Evolutionary conservation across 192 early-diverging fungal species (phyloP), one percentile per base, ranked within the genome.

Genomic region (Entophlyctis luteolus): DNA sequence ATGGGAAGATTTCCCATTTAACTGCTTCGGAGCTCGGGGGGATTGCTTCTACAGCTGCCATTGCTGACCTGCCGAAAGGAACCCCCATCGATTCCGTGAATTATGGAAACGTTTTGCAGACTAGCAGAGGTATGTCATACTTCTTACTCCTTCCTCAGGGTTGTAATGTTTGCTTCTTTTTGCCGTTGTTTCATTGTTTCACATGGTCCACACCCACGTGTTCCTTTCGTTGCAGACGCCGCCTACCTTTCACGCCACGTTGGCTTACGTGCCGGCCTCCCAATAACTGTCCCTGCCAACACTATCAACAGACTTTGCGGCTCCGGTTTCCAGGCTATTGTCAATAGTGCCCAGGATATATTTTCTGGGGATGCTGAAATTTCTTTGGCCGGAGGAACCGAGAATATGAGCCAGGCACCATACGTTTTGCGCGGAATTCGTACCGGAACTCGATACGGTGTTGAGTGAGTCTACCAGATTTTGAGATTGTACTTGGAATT

Each of bases 291-390:
- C 18, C 92, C 93, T 1, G 95, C 93, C 1, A 77, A 90, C 58
- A 95, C 93, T 3, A 86, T 98, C 72, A 98, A 98, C 84, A 88
- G 95, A 25, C 90, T 98, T 27, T 98, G 95, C 75, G 94, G 94
- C 16, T 94, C 92, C 3, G 95, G 95, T 18, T 94, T 98, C 85
- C 93, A 98, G 79, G 76, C 90, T 42, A 89, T 98, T 56, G 90
- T 98, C 71, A 92, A 89, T 62, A 93, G 85, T n/a, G 91, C 88
- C 18, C 96, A 96, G 57, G 94, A 98, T 65, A 96, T 98, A 72
- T 67, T 85, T 34, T 54, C 77, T 5, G 92, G 91, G 16, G 94
- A 96, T 46, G 79, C 90, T 23, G 84, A 91, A 33, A 78, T 96
- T 62, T 92, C 94, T 0, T 71, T 96, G 62, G 87, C 93, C 1